Base-by-base conservation (phyloP, 768 basidiomycete species). In the Austroboletus eburneus region DNA sequence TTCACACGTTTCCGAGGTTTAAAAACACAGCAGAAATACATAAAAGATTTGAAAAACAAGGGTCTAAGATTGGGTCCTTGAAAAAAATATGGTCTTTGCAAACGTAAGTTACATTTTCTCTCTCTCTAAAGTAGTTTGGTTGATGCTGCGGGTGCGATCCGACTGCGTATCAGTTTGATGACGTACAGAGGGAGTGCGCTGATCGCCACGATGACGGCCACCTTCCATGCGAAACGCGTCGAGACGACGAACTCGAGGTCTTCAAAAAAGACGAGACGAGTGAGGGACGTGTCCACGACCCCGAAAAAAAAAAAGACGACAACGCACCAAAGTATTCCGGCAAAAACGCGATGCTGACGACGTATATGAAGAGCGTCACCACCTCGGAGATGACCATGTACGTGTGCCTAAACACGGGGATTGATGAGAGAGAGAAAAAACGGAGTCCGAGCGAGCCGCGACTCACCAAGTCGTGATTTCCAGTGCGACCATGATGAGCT, bases 401-500 rank as follows among this genome's bases (percentile, higher is more conserved):
- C 4, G 82, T 59, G 68, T 99, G 96, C 92, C 91, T 93, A 48
- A 6, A 27, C 18, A 10, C 7, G 27, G 12, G 23, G 4, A 27
- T 27, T 5, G n/a, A n/a, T n/a, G n/a, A n/a, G n/a, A n/a, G n/a
- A n/a, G n/a, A n/a, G n/a, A n/a, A n/a, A n/a, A n/a, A n/a, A n/a
- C n/a, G n/a, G n/a, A n/a, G n/a, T n/a, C n/a, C n/a, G n/a, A n/a
- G n/a, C n/a, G n/a, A n/a, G n/a, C n/a, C n/a, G n/a, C n/a, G n/a
- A 8, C n/a, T 45, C 57, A 91, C 95, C 95, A 99, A 51, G 91
- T 97, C 3, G 94, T 98, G 49, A 98, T 93, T 68, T 98, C 94
- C 56, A 98, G 67, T 2, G 94, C 93, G 38, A 98, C 96, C 96
- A 98, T 99, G 69, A 98, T 92, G 42, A 99, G 80, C 63, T 98